Percentiles rank a stretch among this genome's conserved stretches.
Conservation (phyloP, 2,329 filamentous ascomycete species). For the Hymenoscyphus fraxineus region DNA sequence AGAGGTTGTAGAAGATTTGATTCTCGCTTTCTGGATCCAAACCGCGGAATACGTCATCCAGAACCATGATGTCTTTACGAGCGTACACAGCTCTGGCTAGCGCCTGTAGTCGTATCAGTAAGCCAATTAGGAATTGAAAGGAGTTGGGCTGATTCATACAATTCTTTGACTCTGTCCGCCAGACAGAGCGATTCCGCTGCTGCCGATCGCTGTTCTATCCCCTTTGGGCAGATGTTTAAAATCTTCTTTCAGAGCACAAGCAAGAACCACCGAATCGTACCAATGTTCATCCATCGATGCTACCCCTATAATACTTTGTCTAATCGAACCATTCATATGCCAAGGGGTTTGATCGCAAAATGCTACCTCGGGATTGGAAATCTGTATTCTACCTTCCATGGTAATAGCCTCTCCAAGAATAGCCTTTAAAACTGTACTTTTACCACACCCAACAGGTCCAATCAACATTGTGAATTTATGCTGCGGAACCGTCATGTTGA, state of each 20-base stretch:
- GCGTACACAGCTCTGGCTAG: constrained; percentile 54
- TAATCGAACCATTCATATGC: constrained; percentile 41
- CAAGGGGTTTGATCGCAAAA: constrained; percentile 45
- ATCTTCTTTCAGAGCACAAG: constrained; percentile 28
- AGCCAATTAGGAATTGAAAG: background rate
- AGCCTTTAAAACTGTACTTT: constrained; percentile 29
- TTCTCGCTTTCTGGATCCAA: constrained; percentile 23
- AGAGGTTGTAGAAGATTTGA: constrained; percentile 15
- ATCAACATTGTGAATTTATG: constrained; percentile 27
- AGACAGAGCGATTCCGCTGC: constrained; percentile 32
- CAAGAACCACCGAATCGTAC: constrained; percentile 26
- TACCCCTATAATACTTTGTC: constrained; percentile 38
- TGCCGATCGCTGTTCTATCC: constrained; percentile 31
- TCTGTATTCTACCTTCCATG: constrained; percentile 16
- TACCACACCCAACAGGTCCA: constrained; percentile 35
- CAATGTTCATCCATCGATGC: constrained; percentile 29
- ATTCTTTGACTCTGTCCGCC: constrained; percentile 31
- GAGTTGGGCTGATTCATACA: constrained; percentile 9
- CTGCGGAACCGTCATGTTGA: constrained; percentile 16
- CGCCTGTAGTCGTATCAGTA: constrained; percentile 42
- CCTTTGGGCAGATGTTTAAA: constrained; percentile 27
- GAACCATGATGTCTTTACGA: constrained; percentile 19
- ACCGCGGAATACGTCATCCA: constrained; percentile 28
- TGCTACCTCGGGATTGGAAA: constrained; percentile 28
- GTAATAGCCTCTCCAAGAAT: constrained; percentile 27